A percentile compares a stretch with the other conserved stretches of the same genome.
These are phyloP conservation scores for Pelargonium cotyledonis DNA, from an alignment of 441 rosid genomes.

Conservation along the genomic window DNA sequence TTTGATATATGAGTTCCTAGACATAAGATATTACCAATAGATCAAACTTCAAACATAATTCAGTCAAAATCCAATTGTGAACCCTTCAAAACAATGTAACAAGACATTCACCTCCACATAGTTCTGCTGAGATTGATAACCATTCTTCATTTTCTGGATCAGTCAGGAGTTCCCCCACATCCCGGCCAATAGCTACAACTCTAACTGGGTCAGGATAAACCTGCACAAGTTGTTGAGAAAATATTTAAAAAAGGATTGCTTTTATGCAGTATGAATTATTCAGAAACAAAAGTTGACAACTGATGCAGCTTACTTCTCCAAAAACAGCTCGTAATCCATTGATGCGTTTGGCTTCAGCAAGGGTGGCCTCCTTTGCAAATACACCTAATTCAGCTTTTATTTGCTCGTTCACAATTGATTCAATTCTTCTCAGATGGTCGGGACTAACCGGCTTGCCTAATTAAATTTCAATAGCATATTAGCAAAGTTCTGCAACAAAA, in stretches of 20 bases:
- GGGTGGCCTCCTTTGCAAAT: constrained; percentile 62
- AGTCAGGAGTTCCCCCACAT: constrained; percentile 73
- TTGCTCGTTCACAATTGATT: constrained; percentile 83
- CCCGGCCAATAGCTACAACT: constrained; percentile 80
- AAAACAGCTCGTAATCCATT: constrained; percentile 89
- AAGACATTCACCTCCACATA: constrained; percentile 73
- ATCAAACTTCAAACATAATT: constrained; percentile 18
- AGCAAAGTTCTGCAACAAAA: constrained; percentile 13
- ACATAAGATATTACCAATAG: constrained; percentile 29
- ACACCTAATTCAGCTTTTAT: constrained; percentile 83
- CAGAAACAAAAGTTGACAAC: constrained; percentile 8
- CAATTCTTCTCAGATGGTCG: constrained; percentile 64
- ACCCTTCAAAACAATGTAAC: constrained; percentile 6
- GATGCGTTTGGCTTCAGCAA: constrained; percentile 73
- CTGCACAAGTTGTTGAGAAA: constrained; percentile 31
- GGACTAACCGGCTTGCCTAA: constrained; percentile 82
- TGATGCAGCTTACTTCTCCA: constrained; percentile 66
- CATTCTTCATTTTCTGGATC: constrained; percentile 81
- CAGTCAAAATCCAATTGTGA: constrained; percentile 8
- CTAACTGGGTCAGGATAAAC: constrained; percentile 97
- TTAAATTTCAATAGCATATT: constrained; percentile 20
- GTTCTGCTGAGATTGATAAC: constrained; percentile 67
- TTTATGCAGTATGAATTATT: neutral
- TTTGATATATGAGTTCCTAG: constrained; percentile 77
- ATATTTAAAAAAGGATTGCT: constrained; percentile 10